phyloP scores from a whole-genome alignment of 2,329 filamentous ascomycete species.

The Phialemonium atrogriseum region DNA sequence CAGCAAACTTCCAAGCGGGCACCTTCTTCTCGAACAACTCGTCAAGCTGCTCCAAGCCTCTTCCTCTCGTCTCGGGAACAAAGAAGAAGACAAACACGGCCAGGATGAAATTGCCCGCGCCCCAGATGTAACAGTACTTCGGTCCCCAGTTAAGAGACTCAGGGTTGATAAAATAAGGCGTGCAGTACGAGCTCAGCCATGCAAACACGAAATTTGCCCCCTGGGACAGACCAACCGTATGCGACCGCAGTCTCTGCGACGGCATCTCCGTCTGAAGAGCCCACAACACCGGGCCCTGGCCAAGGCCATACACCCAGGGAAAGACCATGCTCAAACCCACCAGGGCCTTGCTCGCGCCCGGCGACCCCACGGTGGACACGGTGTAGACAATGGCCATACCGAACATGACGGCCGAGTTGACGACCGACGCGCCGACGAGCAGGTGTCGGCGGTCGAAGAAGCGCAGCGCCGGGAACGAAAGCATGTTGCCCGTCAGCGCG shows the following conservation, averaged over 20 bases:
- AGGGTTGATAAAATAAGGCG: conserved; percentile 18
- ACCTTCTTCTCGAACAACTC: conserved; percentile 19
- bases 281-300: conserved; percentile 15
- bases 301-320: conserved; percentile 16
- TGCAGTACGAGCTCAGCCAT: conserved; percentile 15
- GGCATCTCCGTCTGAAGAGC: conserved; percentile 15
- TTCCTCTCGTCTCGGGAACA: conserved; percentile 49
- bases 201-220: conserved; percentile 12
- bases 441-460: conserved; percentile 11
- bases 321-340: conserved; percentile 16
- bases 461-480: conserved; percentile 13
- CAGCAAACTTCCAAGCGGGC: conserved; percentile 11
- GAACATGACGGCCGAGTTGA: conserved; percentile 12
- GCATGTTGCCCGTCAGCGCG: conserved; percentile 14
- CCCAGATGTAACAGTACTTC: conserved; percentile 17
- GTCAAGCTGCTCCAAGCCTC: conserved; percentile 48
- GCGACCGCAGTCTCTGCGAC: conserved; percentile 13
- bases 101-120: conserved; percentile 11
- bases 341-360: conserved; percentile 11
- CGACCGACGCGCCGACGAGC: conserved; percentile 9
- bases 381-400: conserved; percentile 17
- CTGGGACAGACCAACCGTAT: conserved; percentile 14
- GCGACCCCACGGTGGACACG: conserved; percentile 4
- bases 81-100: conserved; percentile 40
- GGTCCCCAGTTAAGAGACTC: conserved; percentile 15